phyloP scores from a whole-genome alignment of 75 land plant species.

The Sequoiadendron giganteum region DNA sequence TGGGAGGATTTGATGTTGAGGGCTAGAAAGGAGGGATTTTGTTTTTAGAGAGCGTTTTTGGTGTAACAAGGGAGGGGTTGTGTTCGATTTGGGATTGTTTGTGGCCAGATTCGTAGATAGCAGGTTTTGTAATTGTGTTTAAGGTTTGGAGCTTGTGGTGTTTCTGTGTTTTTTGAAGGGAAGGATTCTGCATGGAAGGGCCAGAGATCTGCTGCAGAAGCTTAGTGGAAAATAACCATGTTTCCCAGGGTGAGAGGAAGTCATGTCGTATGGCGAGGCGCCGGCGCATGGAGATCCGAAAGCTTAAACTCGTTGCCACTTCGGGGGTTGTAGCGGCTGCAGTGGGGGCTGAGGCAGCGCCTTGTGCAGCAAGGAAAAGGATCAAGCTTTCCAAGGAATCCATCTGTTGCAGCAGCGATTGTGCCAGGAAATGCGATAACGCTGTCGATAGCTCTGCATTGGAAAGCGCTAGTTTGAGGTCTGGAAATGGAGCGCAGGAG shows the following conservation, averaged over 20 bases:
- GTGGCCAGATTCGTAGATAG: not conserved
- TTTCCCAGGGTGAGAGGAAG: conserved; percentile 17
- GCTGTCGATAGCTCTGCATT: not conserved
- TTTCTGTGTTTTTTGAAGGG: not conserved
- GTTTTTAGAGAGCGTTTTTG: not conserved
- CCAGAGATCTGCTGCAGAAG: conserved; percentile 45
- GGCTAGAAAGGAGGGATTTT: not conserved
- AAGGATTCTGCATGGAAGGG: conserved; percentile 18
- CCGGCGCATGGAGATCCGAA: conserved; percentile 56
- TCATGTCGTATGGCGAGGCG: conserved; percentile 33
- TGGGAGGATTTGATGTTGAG: not conserved
- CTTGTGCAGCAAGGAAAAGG: conserved; percentile 11
- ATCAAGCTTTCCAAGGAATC: not conserved
- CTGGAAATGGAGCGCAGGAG: not conserved
- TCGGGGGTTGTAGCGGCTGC: conserved; percentile 13
- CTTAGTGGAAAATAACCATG: conserved; percentile 7
- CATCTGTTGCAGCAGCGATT: not conserved
- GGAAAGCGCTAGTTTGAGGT: too few relatives aligned
- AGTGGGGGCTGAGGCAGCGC: conserved; percentile 9
- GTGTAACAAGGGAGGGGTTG: not conserved
- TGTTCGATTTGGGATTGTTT: not conserved
- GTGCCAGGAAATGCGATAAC: not conserved
- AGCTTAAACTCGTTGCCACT: conserved; percentile 31
- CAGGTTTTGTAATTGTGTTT: not conserved
- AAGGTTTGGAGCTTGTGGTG: not conserved